Evolutionary conservation across 2,329 filamentous ascomycete species (phyloP), one percentile per base, ranked within the genome.

Genomic region (Cladosporium sp.): DNA sequence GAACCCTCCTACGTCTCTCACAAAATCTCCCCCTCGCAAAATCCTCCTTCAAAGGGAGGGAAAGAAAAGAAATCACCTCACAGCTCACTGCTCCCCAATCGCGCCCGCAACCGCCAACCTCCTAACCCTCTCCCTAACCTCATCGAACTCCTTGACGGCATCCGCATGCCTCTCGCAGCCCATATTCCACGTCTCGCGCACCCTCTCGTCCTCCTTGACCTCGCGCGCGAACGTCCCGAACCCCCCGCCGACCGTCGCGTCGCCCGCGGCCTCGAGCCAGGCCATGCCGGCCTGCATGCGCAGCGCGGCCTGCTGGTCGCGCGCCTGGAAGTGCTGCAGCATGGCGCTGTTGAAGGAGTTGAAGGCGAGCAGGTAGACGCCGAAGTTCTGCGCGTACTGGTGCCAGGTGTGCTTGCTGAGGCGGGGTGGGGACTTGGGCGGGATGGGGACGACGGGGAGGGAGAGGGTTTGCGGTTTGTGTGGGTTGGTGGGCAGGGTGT

Each of bases 201-300:
- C 79, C 44, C 74, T 72, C 57, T 82, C 77, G 63, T 90, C 86
- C 66, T 87, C 80, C 58, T 79, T 77, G 52, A 85, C 69, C 64
- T 79, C 81, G 35, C 70, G 71, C 54, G 81, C 66, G 64, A 89
- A 89, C 52, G 79, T 76, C 13, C 72, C 65, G 19, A 84, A 74
- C 0, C 79, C 81, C 28, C 57, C 59, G 22, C 59, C 58, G 0
- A 46, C 62, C 2, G 61, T 68, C 2, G 62, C 63, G 55, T 81
- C 78, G 4, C 80, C 79, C 7, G 74, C 68, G 2, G 77, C 74
- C 34, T 73, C 73, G 34, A 83, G 72, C 74, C 80, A 83, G 0
- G 67, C 69, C 55, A 71, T 75, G 22, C 68, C 74, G 16, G 65
- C 74, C 57, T 43, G 64, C n/a, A 61, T 54, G 18, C 60, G 56